A percentile compares a stretch with the other conserved stretches of the same genome.
phyloP scores from a whole-genome alignment of 306 rosid genomes.

The Fragaria vesca region DNA sequence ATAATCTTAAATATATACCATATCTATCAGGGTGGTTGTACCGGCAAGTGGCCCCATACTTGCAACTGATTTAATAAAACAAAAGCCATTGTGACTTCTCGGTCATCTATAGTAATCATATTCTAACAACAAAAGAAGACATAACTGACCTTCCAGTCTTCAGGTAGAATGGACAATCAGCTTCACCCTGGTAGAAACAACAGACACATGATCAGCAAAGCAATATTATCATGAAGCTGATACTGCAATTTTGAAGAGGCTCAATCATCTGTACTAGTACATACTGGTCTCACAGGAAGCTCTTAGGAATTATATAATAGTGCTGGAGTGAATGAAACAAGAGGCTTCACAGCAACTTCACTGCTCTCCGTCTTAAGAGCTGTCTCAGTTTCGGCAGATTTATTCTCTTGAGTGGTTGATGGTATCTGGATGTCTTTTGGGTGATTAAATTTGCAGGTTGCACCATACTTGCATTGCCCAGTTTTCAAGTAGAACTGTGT shows the following conservation, averaged over 20 bases:
- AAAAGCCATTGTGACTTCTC: slow-evolving; percentile 29
- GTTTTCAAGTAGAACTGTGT: slow-evolving; percentile 92
- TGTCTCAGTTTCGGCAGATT: slow-evolving; percentile 38
- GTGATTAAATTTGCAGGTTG: slow-evolving; percentile 86
- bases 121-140: slow-evolving; percentile 15
- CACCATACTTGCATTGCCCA: slow-evolving; percentile 83
- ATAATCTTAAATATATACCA: slow-evolving; percentile 53
- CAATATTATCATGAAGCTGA: slow-evolving; percentile 12
- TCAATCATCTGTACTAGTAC: neutral
- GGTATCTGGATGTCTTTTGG: slow-evolving; percentile 77
- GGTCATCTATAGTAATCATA: slow-evolving; percentile 14
- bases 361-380: slow-evolving; percentile 34
- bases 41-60: slow-evolving; percentile 86
- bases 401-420: slow-evolving; percentile 47
- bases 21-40: slow-evolving; percentile 89
- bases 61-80: slow-evolving; percentile 66
- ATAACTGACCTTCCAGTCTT: slow-evolving; percentile 87
- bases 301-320: slow-evolving; percentile 75
- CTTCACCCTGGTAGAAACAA: slow-evolving; percentile 73
- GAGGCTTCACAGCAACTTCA: slow-evolving; percentile 41
- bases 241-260: slow-evolving; percentile 2
- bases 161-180: slow-evolving; percentile 97
- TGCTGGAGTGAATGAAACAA: slow-evolving; percentile 54
- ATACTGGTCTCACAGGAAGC: slow-evolving; percentile 92
- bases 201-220: slow-evolving; percentile 23